phyloP scores from a whole-genome alignment of 176 grass and related monocot genomes.

The Musa schizocarpa region DNA sequence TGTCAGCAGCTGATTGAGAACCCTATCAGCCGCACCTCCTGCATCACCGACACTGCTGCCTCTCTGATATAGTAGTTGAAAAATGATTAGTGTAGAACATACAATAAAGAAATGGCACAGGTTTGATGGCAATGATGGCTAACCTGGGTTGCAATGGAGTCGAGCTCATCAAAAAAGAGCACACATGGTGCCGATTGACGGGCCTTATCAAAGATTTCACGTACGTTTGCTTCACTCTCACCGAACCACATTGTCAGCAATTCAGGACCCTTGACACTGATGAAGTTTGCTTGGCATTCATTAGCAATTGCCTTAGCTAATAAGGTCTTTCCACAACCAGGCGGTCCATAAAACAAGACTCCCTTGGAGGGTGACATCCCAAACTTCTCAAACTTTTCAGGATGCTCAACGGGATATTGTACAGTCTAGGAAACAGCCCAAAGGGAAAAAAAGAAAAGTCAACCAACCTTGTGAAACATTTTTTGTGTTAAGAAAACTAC shows the following conservation, averaged over 20 bases:
- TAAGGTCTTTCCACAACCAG: slow-evolving; percentile 23
- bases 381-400: slow-evolving; percentile 25
- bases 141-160: slow-evolving; percentile 23
- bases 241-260: slow-evolving; percentile 21
- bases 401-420: slow-evolving; percentile 24
- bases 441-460: neutral
- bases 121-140: neutral
- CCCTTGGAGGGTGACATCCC: slow-evolving; percentile 21
- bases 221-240: slow-evolving; percentile 23
- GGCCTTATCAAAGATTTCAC: slow-evolving; percentile 24
- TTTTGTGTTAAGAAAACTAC: neutral
- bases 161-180: slow-evolving; percentile 23
- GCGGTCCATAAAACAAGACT: slow-evolving; percentile 20
- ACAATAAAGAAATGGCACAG: neutral
- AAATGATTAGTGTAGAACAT: neutral
- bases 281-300: slow-evolving; percentile 20
- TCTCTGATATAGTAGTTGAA: neutral
- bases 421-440: slow-evolving; percentile 5
- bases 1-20: slow-evolving; percentile 21
- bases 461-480: neutral
- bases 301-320: slow-evolving; percentile 21
- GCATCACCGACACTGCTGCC: slow-evolving; percentile 23
- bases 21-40: slow-evolving; percentile 22
- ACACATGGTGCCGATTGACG: slow-evolving; percentile 20
- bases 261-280: slow-evolving; percentile 20